Base-by-base conservation (phyloP, 306 rosid species). In the Gastrolobium bilobum region DNA sequence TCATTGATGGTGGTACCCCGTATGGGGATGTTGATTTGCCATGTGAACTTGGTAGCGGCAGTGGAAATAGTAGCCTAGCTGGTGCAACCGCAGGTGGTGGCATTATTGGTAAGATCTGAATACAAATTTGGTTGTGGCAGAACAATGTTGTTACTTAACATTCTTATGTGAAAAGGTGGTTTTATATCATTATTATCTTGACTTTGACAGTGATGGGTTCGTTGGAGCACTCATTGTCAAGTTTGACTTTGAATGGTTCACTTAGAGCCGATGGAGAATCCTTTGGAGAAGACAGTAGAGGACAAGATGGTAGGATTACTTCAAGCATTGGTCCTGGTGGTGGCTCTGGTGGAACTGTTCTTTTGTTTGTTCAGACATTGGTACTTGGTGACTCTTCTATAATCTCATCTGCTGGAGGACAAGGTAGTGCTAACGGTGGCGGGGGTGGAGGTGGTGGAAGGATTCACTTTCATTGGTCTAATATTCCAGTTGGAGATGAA, bases 391-490 rank as follows among this genome's bases (percentile, higher is more conserved):
- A 75, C 67, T 85, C 89, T 75, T 91, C 99, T 85, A 51, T 77
- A 56, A 85, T 92, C 71, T 95, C 99, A 76, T 82, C 93, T 80
- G 85, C 75, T 67, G 98, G 98, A 60, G 99, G 99, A 56, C 89
- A 85, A 52, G 99, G 99, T 48, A 85, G 97, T 90, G 89, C 90
- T 38, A 60, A 83, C 5, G 97, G 97, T 6, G 98, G 98, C 0
- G 99, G 99, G 3, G 99, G 99, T 0, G 99, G 99, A 0, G 99
- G 98, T 9, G 98, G 99, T 15, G 99, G 99, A 76, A 88, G 99
- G 84, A 65, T 95, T 91, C 99, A 95, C 88, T 95, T 95, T 82
- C 98, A 95, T 74, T 95, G 99, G 99, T 84, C 96, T 50, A 86
- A 88, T 67, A 76, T 95, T 74, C 90, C 89, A 34, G 86, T 85